Evolutionary conservation across 2,329 filamentous ascomycete species (phyloP).

Genomic region (Cyphellophora europaea): DNA sequence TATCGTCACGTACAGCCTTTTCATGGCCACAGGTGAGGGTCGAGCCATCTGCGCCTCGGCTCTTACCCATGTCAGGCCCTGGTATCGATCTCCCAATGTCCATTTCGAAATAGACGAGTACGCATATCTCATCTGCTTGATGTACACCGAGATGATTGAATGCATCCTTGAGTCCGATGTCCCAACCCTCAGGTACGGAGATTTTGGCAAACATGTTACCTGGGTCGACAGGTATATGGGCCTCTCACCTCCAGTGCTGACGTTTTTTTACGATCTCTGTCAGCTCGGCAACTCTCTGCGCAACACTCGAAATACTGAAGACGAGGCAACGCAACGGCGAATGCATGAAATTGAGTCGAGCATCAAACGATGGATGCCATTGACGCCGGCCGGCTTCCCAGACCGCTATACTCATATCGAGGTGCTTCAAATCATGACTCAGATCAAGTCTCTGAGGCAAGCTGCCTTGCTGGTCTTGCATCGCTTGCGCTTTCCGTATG

Average conservation of each 20-base stretch:
- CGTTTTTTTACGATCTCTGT: constrained; percentile 1
- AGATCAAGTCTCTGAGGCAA: neutral
- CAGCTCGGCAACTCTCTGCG: neutral
- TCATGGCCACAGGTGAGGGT: neutral
- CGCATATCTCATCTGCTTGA: neutral
- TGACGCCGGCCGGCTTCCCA: neutral
- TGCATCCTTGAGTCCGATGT: neutral
- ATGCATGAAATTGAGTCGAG: neutral
- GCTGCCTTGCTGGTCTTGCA: neutral
- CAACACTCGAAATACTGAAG: neutral
- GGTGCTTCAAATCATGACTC: neutral
- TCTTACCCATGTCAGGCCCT: neutral
- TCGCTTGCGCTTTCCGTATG: neutral
- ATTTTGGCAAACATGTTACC: neutral
- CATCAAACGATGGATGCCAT: neutral
- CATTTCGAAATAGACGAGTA: neutral
- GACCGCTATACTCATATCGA: neutral
- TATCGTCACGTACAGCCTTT: neutral
- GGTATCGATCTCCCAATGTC: neutral
- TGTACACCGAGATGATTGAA: neutral
- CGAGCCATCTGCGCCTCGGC: neutral
- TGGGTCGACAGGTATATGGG: neutral
- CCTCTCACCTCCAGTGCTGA: neutral
- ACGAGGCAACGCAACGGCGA: neutral
- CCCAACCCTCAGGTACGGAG: neutral